Evolutionary conservation across 2,329 filamentous ascomycete species (phyloP), one percentile per base, ranked within the genome.

Genomic region (Penicillium sp.): DNA sequence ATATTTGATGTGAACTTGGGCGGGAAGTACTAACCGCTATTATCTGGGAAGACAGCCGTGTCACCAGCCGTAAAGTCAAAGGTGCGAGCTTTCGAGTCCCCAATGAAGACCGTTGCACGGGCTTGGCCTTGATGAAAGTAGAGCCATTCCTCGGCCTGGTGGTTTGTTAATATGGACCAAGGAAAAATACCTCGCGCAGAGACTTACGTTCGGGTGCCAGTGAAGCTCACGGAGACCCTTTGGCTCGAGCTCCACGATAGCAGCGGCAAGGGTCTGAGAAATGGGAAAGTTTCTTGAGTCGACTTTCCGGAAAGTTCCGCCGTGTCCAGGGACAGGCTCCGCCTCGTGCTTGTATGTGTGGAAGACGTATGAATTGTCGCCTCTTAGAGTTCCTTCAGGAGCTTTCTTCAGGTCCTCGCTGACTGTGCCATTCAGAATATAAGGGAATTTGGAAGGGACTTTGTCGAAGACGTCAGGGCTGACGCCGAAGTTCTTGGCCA

Each of bases 401-500:
- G 74, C 68, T n/a, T 68, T 68, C 12, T 66, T 41, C 2, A 41
- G 29, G 10, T 54, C 61, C 10, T 62, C 67, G 50, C 67, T 72
- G 33, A 75, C 60, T 0, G 74, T 77, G 20, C 67, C 74, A 45
- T 79, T 76, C 33, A 75, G 53, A 48, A 84, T 83, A 56, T 82
- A 81, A 0, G 79, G 79, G 49, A 75, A 75, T 1, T 71, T 67
- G 1, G 67, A 52, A 0, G 79, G 79, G 14, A 83, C 65, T 5
- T 68, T 69, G 45, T 75, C 68, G 45, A 84, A 84, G 30, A 80
- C 70, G 0, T 72, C 72, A 14, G 71, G 68, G 32, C 76, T 68
- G 13, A 84, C 70, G 14, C 78, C 77, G 47, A 84, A 84, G 65
- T 84, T 84, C 64, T 82, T 83, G 23, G 80, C 79, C 0, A 84